Conservation (phyloP, 192 early-diverging fungal species). For the Anaeromyces robustus region DNA sequence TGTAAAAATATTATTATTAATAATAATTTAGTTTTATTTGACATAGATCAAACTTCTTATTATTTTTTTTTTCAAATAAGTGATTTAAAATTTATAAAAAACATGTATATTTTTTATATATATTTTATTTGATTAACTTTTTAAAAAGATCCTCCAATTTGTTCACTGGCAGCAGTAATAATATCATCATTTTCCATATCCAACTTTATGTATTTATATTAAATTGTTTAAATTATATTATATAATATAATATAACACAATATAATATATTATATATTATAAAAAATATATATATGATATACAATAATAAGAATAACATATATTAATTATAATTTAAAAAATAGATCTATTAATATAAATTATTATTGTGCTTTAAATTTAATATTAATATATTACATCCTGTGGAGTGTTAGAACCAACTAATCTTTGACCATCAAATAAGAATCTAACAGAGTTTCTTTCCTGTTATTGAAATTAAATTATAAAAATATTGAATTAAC, state of each 20-base stretch:
- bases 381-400: conserved; percentile 28
- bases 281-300: too few relatives aligned
- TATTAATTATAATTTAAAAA: too few relatives aligned
- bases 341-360: too few relatives aligned
- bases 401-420: conserved; percentile 66
- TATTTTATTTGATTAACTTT: not conserved
- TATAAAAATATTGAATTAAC: too few relatives aligned
- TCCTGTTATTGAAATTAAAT: too few relatives aligned
- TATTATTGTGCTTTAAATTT: not conserved
- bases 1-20: too few relatives aligned
- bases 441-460: conserved; percentile 65
- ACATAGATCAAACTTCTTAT: too few relatives aligned
- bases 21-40: too few relatives aligned
- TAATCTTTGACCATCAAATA: conserved; percentile 80
- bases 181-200: conserved; percentile 91
- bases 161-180: conserved; percentile 89
- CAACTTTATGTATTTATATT: conserved; percentile 28
- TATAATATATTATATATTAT: conserved; percentile 7
- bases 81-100: too few relatives aligned
- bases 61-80: too few relatives aligned
- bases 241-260: not conserved
- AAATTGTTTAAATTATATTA: not conserved
- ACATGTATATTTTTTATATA: not conserved
- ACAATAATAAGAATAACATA: too few relatives aligned
- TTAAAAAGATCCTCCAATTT: conserved; percentile 53